Percentiles rank a stretch among this genome's conserved stretches.
phyloP scores from a whole-genome alignment of 306 rosid species.

The Trifolium dubium region DNA sequence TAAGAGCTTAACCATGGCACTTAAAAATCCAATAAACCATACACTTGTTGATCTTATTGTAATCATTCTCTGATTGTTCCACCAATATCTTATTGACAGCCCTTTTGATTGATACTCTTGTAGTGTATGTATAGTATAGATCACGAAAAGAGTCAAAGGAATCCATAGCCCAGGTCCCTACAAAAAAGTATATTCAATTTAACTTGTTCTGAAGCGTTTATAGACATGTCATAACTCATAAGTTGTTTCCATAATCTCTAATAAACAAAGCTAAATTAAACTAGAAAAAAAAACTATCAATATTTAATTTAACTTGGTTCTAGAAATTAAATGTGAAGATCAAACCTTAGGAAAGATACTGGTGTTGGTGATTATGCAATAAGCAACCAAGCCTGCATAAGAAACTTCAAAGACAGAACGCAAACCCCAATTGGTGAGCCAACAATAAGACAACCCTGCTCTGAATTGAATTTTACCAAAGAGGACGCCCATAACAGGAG shows the following conservation, averaged over 20 bases:
- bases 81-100: constrained; percentile 63
- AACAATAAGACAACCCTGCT: constrained; percentile 54
- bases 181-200: neutral
- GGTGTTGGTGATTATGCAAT: constrained; percentile 68
- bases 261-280: too few relatives aligned
- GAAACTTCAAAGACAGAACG: constrained; percentile 48
- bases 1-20: constrained; percentile 49
- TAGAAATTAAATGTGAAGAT: constrained; percentile 12
- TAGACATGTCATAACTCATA: too few relatives aligned
- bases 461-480: constrained; percentile 61
- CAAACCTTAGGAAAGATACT: constrained; percentile 69
- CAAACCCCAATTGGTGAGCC: constrained; percentile 50
- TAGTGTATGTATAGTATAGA: constrained; percentile 41
- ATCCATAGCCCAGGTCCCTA: constrained; percentile 53
- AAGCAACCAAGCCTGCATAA: constrained; percentile 61
- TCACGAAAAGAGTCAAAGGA: constrained; percentile 44
- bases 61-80: constrained; percentile 79
- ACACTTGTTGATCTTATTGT: constrained; percentile 52
- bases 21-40: constrained; percentile 56
- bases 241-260: too few relatives aligned
- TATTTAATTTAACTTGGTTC: neutral
- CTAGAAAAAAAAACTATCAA: neutral
- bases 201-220: too few relatives aligned
- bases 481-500: constrained; percentile 54
- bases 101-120: constrained; percentile 46